These are phyloP conservation scores for Paxillus rubicundulus DNA, from an alignment of 768 basidiomycete species.

Conservation along the genomic window DNA sequence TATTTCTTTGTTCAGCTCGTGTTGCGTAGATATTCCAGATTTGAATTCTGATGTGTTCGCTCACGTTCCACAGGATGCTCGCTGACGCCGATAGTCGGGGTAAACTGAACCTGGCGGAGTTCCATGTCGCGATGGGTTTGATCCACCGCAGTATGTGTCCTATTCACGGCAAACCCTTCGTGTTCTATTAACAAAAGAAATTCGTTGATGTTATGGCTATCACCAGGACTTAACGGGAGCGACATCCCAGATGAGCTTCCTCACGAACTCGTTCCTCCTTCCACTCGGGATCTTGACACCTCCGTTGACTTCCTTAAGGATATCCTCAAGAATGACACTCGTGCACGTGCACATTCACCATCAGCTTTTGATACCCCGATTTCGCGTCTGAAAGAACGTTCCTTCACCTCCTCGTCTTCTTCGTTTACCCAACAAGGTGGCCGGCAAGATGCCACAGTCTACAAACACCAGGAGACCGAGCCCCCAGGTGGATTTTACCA, in stretches of 20 bases:
- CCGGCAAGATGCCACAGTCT: constrained; percentile 87
- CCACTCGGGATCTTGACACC: constrained; percentile 81
- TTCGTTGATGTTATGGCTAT: neutral
- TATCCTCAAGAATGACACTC: constrained; percentile 82
- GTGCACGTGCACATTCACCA: constrained; percentile 67
- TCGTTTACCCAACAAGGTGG: constrained; percentile 47
- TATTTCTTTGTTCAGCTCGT: neutral
- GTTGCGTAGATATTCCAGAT: neutral
- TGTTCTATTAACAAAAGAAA: neutral
- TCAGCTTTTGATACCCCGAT: constrained; percentile 48
- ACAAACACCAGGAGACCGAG: constrained; percentile 72
- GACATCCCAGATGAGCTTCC: constrained; percentile 86
- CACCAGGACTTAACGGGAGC: constrained; percentile 84
- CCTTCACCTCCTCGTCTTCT: constrained; percentile 55
- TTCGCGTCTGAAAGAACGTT: constrained; percentile 66
- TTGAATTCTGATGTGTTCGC: constrained; percentile 1
- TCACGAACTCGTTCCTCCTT: constrained; percentile 87
- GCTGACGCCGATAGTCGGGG: constrained; percentile 93
- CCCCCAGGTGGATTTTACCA: constrained; percentile 71
- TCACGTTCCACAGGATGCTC: constrained; percentile 60
- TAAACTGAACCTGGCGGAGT: constrained; percentile 92
- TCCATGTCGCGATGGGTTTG: constrained; percentile 97
- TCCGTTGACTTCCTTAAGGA: constrained; percentile 89
- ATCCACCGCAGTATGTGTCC: constrained; percentile 85
- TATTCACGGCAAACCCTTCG: neutral